phyloP scores from a whole-genome alignment of 441 rosid genomes.

The Pelargonium myrrhifolium region DNA sequence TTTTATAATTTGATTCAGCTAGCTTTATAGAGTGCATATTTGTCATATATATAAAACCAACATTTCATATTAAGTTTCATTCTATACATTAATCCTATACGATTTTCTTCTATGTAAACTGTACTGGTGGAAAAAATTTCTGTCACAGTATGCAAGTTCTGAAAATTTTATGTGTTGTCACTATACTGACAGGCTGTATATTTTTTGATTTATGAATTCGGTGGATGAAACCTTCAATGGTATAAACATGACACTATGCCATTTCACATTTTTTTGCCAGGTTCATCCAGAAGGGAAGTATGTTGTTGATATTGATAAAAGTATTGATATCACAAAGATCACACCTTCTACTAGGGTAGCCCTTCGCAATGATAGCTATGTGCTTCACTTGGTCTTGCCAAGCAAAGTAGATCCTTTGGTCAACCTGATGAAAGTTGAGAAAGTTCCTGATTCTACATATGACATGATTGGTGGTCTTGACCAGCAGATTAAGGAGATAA shows the following conservation, averaged over 20 bases:
- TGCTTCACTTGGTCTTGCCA: slow-evolving; percentile 83
- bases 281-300: slow-evolving; percentile 98
- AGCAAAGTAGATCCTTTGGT: slow-evolving; percentile 95
- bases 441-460: slow-evolving; percentile 48
- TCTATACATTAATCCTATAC: neutral
- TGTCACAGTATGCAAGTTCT: neutral
- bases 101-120: neutral
- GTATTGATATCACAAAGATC: slow-evolving; percentile 81
- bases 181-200: neutral
- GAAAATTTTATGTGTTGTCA: neutral
- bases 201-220: too few species aligned
- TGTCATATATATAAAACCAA: neutral
- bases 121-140: neutral
- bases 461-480: slow-evolving; percentile 93
- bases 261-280: slow-evolving; percentile 28
- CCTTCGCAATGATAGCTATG: slow-evolving; percentile 97
- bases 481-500: slow-evolving; percentile 91
- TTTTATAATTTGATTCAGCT: neutral
- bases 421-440: slow-evolving; percentile 95
- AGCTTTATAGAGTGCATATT: neutral
- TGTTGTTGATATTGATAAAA: slow-evolving; percentile 94
- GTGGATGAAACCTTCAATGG: too few species aligned
- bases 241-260: too few species aligned
- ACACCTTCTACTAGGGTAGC: slow-evolving; percentile 96
- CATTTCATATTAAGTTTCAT: neutral